phyloP scores from a whole-genome alignment of 2,329 filamentous ascomycete species.

The Leptodontidium sp. region DNA sequence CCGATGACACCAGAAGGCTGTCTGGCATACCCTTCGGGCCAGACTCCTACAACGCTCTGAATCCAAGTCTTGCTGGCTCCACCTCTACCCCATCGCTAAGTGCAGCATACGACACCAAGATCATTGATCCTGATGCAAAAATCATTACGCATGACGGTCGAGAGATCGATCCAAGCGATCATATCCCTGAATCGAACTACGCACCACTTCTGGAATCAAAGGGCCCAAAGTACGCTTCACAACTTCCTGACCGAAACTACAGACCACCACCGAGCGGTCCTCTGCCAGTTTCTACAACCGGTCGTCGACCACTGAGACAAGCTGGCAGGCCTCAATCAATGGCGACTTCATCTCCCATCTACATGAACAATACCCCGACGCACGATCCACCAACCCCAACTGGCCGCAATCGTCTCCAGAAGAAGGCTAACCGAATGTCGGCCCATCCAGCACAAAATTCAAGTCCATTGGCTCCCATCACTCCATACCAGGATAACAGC shows the following conservation, averaged over 20 bases:
- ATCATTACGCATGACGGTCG: constrained; percentile 80
- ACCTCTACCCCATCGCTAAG: constrained; percentile 41
- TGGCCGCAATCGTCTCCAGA: constrained; percentile 69
- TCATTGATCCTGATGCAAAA: constrained; percentile 66
- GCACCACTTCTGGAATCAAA: constrained; percentile 55
- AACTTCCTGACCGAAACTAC: constrained; percentile 45
- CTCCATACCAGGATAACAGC: constrained; percentile 43
- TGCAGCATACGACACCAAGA: constrained; percentile 42
- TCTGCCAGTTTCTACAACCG: constrained; percentile 59
- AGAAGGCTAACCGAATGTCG: constrained; percentile 56
- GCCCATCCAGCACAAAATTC: constrained; percentile 40
- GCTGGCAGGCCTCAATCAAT: constrained; percentile 60
- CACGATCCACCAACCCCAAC: constrained; percentile 48
- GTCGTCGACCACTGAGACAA: constrained; percentile 61
- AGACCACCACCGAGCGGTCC: constrained; percentile 61
- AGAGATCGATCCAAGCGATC: constrained; percentile 82
- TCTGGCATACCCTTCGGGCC: constrained; percentile 76
- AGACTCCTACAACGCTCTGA: constrained; percentile 78
- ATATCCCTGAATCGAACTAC: constrained; percentile 67
- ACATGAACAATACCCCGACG: constrained; percentile 45
- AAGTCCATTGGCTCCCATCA: constrained; percentile 44
- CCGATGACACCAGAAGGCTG: constrained; percentile 56
- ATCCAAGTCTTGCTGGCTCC: constrained; percentile 59
- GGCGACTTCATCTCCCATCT: constrained; percentile 38
- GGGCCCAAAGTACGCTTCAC: constrained; percentile 52